Evolutionary conservation across 2,329 filamentous ascomycete genomes (phyloP).

Genomic region (Coniochaeta sp.): DNA sequence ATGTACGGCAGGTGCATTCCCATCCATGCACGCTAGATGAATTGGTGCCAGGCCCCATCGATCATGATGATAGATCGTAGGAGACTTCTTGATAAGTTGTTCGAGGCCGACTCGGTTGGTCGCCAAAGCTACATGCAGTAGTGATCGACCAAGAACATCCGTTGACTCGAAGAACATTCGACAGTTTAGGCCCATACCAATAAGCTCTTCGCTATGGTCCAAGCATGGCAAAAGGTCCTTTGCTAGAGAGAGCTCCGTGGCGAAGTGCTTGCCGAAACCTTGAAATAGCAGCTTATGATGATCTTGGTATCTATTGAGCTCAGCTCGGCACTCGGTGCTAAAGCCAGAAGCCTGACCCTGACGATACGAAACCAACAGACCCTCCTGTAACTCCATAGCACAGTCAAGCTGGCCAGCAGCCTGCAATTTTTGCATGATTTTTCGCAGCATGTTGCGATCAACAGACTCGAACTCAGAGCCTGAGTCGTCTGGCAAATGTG

Average conservation of each 20-base stretch:
- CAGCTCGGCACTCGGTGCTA: background rate
- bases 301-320: background rate
- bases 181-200: background rate
- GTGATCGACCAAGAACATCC: background rate
- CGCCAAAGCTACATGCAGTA: background rate
- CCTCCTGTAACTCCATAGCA: too few species aligned
- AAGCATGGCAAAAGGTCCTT: background rate
- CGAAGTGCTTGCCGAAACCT: background rate
- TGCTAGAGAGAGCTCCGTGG: too few species aligned
- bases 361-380: too few species aligned
- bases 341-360: too few species aligned
- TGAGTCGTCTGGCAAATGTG: too few species aligned
- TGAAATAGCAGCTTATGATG: background rate
- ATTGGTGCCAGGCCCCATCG: background rate
- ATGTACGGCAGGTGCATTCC: background rate
- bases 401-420: too few species aligned
- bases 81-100: background rate
- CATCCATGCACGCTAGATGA: background rate
- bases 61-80: background rate
- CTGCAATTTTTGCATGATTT: too few species aligned
- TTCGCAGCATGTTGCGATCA: too few species aligned
- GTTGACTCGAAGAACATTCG: background rate
- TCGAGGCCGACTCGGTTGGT: background rate
- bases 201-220: background rate
- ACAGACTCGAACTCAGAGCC: too few species aligned